These are phyloP conservation scores for Pichia phayaonensis DNA, from an alignment of 805 yeast genomes.

Conservation along the genomic window DNA sequence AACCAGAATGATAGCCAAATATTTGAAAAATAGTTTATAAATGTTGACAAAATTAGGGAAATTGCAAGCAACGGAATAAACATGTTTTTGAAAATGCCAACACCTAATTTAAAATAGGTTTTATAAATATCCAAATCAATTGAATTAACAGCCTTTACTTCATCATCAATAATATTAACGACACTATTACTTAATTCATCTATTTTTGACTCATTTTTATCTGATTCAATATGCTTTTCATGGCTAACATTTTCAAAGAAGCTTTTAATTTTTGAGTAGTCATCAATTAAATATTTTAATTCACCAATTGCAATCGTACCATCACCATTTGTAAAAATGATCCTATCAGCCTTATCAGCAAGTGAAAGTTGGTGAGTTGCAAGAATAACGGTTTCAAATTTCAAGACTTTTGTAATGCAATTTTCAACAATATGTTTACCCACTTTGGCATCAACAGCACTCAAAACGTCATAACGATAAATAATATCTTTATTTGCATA, in stretches of 20 bases:
- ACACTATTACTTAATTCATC: slow-evolving; percentile 8
- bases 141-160: slow-evolving; percentile 52
- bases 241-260: slow-evolving; percentile 32
- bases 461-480: slow-evolving; percentile 55
- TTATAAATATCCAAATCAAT: slow-evolving; percentile 42
- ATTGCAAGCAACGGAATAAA: slow-evolving; percentile 24
- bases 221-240: background rate
- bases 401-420: slow-evolving; percentile 55
- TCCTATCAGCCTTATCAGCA: slow-evolving; percentile 61
- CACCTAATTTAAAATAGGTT: slow-evolving; percentile 46
- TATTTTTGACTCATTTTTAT: slow-evolving; percentile 12
- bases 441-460: slow-evolving; percentile 71
- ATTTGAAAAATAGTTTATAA: slow-evolving; percentile 51
- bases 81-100: slow-evolving; percentile 37
- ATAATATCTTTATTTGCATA: slow-evolving; percentile 53
- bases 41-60: slow-evolving; percentile 32
- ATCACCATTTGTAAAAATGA: slow-evolving; percentile 62
- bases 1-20: slow-evolving; percentile 87
- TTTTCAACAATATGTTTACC: slow-evolving; percentile 47
- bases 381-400: slow-evolving; percentile 55
- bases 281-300: slow-evolving; percentile 39
- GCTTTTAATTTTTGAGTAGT: slow-evolving; percentile 30
- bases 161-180: slow-evolving; percentile 38
- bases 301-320: slow-evolving; percentile 57
- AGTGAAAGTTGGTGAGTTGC: slow-evolving; percentile 82